A percentile compares a stretch with the other conserved stretches of the same genome.
Evolutionary conservation across 2,329 filamentous ascomycete species (phyloP).

Genomic region (Aspergillus alliaceus): DNA sequence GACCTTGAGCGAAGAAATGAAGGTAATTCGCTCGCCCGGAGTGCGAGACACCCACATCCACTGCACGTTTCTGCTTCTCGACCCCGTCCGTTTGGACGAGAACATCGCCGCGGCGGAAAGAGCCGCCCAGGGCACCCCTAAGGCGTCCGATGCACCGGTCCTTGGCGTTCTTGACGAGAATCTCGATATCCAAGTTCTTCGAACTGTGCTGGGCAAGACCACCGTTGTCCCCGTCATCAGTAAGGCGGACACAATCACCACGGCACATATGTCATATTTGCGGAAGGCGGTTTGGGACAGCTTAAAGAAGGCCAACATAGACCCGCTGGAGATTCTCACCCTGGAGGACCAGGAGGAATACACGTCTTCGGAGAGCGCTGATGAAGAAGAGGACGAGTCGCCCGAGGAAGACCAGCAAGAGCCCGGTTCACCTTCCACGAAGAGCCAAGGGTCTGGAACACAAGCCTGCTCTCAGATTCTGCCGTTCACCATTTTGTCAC

Average conservation of each 20-base stretch:
- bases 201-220: constrained; percentile 86
- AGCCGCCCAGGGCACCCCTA: constrained; percentile 54
- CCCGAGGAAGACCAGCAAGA: constrained; percentile 27
- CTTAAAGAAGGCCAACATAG: constrained; percentile 79
- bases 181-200: constrained; percentile 86
- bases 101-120: constrained; percentile 71
- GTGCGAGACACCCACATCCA: constrained; percentile 97
- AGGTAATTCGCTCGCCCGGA: constrained; percentile 88
- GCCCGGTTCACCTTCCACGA: constrained; percentile 21
- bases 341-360: constrained; percentile 73
- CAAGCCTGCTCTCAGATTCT: constrained; percentile 62
- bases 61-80: constrained; percentile 87
- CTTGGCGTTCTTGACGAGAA: constrained; percentile 79
- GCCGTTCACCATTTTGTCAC: constrained; percentile 90
- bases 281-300: constrained; percentile 90
- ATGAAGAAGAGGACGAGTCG: constrained; percentile 42
- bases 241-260: constrained; percentile 96
- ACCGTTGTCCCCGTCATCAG: constrained; percentile 93
- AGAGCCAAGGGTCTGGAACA: constrained; percentile 35
- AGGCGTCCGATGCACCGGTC: constrained; percentile 41
- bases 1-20: constrained; percentile 95
- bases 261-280: constrained; percentile 86
- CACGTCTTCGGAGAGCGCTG: constrained; percentile 49
- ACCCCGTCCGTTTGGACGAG: constrained; percentile 79
- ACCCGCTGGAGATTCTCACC: constrained; percentile 83